Base-by-base conservation (phyloP, 2,329 filamentous ascomycete species). In the Trichoderma sp. region DNA sequence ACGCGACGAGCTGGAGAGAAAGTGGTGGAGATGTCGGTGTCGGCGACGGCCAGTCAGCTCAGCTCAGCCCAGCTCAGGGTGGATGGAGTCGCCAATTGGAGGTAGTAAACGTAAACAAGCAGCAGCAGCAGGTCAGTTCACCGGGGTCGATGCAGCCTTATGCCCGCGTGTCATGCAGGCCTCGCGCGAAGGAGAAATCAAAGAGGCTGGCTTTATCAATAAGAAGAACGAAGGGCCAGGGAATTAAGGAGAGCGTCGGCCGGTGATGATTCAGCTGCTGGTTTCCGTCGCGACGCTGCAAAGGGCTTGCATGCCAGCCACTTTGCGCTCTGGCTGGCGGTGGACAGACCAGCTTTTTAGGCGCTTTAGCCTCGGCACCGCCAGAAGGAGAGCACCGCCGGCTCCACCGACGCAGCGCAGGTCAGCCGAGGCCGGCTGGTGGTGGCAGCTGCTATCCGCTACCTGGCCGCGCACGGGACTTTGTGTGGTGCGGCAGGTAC, bases 401-500 rank as follows among this genome's bases (percentile, higher is more conserved):
- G 52, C 46, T 65, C 61, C 61, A 65, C 61, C 54, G 59, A 13
- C 55, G 51, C 46, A 59, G n/a, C 13, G 66, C 30, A 61, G 63
- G 64, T 65, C 68, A 60, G 51, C 66, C 72, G 71, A 73, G 72
- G 72, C 70, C 70, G 67, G 67, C 68, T 65, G 32, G 39, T 34
- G 68, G 68, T 70, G 67, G 59, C 28, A n/a, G 51, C 34, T 66
- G 60, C 58, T 70, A 70, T 39, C 26, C 63, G 60, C 46, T 64
- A 68, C 69, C 30, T 24, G 3, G 1, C n/a, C 6, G 0, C 1
- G 0, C n/a, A 16, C 30, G 2, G 14, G 2, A 7, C 4, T 34
- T 34, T n/a, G 4, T 58, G 18, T 30, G 21, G 5, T 4, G 13
- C 3, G 3, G 0, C 13, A 49, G 43, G 69, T 70, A 66, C 39